Conservation (phyloP, 345 rosid species). For the Dimocarpus longan region DNA sequence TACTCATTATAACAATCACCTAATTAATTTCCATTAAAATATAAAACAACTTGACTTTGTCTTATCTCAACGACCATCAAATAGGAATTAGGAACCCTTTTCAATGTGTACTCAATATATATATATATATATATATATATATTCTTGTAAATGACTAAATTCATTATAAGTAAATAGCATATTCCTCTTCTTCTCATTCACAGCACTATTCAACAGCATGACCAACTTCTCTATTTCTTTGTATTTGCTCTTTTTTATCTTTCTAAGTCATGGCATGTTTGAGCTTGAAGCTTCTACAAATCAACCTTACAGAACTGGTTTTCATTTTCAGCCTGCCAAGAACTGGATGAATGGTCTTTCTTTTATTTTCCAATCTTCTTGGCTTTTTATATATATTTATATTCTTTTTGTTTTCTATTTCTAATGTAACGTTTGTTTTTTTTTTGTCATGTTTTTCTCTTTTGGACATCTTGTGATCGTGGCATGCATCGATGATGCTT, state of each 20-base stretch:
- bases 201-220: not conserved
- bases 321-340: constrained; percentile 70
- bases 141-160: too few species aligned
- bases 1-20: too few species aligned
- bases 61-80: too few species aligned
- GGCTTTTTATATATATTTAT: not conserved
- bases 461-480: not conserved
- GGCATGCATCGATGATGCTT: constrained; percentile 24
- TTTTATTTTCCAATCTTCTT: not conserved
- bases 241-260: constrained; percentile 25
- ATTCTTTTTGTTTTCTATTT: constrained; percentile 8
- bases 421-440: not conserved
- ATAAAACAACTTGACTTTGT: too few species aligned
- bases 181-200: not conserved
- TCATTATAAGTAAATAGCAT: too few species aligned
- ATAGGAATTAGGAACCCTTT: too few species aligned
- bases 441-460: not conserved
- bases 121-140: too few species aligned
- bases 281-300: constrained; percentile 44
- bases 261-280: constrained; percentile 44
- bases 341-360: constrained; percentile 75
- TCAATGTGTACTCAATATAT: too few species aligned
- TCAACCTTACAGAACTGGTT: constrained; percentile 70
- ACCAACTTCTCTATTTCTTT: constrained; percentile 26
- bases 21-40: too few species aligned